Evolutionary conservation across 495 filamentous ascomycete species (phyloP), one percentile per base, ranked within the genome.

Genomic region (Daldinia loculata): DNA sequence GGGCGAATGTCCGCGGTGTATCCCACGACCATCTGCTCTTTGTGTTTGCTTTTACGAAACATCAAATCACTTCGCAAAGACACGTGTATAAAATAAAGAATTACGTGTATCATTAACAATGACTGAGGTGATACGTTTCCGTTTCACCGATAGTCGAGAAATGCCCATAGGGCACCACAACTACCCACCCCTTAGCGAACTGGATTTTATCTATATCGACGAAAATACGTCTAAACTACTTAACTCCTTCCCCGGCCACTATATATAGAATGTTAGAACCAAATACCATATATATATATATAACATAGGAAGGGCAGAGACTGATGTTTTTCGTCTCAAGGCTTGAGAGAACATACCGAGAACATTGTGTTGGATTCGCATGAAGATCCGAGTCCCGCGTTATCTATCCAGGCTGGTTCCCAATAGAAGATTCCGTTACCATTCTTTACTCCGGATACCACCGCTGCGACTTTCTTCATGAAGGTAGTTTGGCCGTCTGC

Each of bases 331-430:
- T 24, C 19, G 43, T 50, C 26, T 30, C 4, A 26, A 22, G 53
- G 32, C 8, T 63, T 50, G 9, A 27, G 22, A 15, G 17, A 29
- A 68, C 75, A 30, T 66, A 77, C 75, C 60, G 78, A 72, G 61
- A 85, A 84, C 81, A 84, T 85, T 30, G 78, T 82, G 72, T 83
- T 84, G 17, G 79, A 80, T 8, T 79, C 77, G 60, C 83, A 84
- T 4, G 80, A 83, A 7, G 80, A 81, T 3, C 90, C 90, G 62
- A 91, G 76, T 12, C 76, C 84, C 12, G 84, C 84, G 75, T 91
- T 91, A 50, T 86, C 78, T 50, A 91, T 81, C 89, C 89, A 92
- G 7, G 85, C 89, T 4, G 89, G 90, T 74, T 92, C 89, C 89
- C 90, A 92, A 61, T 91, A 92, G 72, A 90, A 90, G 48, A 92